A percentile compares a stretch with the other conserved stretches of the same genome.
Conservation (phyloP, 169 alveolate genomes). For the Eimeria sp. region DNA sequence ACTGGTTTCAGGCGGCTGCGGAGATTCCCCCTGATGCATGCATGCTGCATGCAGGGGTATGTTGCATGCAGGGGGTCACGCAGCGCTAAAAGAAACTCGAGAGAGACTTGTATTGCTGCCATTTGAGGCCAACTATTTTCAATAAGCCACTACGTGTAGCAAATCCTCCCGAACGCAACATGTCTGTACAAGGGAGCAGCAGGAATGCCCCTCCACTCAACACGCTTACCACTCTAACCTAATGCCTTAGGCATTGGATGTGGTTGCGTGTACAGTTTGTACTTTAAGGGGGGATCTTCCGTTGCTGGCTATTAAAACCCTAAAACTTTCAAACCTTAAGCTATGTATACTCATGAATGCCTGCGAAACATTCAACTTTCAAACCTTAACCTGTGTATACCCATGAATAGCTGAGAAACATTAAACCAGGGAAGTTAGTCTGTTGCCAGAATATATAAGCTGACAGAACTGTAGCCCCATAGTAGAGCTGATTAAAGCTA, state of each 20-base stretch:
- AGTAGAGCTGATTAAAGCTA: background rate
- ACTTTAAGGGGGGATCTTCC: too few species aligned
- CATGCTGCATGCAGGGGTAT: too few species aligned
- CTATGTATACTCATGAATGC: too few species aligned
- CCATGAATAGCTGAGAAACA: too few species aligned
- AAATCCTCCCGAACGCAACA: background rate
- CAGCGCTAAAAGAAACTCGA: background rate
- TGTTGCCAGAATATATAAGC: background rate
- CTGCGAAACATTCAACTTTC: too few species aligned
- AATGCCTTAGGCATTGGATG: too few species aligned
- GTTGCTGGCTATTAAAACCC: too few species aligned
- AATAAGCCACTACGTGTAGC: constrained; percentile 36
- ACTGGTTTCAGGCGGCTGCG: constrained; percentile 25
- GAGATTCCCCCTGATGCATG: background rate
- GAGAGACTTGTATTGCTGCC: constrained; percentile 34
- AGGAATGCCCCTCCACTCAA: background rate
- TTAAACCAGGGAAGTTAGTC: background rate
- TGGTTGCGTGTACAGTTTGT: too few species aligned
- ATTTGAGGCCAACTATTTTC: constrained; percentile 51
- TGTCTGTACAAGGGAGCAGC: background rate
- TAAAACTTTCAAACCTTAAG: too few species aligned
- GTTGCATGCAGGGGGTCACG: background rate
- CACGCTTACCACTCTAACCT: background rate
- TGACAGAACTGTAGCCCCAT: background rate
- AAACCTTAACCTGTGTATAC: too few species aligned